phyloP scores from a whole-genome alignment of 2,329 filamentous ascomycete genomes.

The Lomentospora prolificans region DNA sequence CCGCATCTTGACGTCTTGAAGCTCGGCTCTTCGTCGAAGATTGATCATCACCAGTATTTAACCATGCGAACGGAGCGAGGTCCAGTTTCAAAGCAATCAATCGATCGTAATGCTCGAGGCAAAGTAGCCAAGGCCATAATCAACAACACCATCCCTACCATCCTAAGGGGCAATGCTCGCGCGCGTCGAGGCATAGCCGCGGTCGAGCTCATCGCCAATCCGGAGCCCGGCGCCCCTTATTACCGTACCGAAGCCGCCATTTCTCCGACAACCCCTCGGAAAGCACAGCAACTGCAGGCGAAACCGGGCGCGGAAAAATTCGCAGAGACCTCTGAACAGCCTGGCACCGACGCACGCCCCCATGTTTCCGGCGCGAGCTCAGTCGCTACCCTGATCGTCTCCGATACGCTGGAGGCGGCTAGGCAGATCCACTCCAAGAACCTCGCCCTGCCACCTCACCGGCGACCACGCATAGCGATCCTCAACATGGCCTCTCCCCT shows the following conservation, averaged over 20 bases:
- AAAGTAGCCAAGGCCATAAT: constrained; percentile 48
- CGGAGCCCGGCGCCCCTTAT: constrained; percentile 11
- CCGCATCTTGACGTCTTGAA: too few species aligned
- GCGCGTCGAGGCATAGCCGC: constrained; percentile 44
- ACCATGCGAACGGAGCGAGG: neutral
- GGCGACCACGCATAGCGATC: constrained; percentile 32
- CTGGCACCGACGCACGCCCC: neutral
- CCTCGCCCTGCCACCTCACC: constrained; percentile 1
- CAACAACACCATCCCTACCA: constrained; percentile 48
- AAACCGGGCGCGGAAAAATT: too few species aligned
- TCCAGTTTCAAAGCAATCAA: neutral
- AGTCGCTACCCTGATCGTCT: constrained; percentile 33
- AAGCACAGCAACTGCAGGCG: too few species aligned
- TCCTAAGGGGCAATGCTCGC: constrained; percentile 41
- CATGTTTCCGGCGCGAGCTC: constrained; percentile 11
- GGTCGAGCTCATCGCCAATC: constrained; percentile 36
- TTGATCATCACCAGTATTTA: neutral
- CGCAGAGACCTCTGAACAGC: neutral
- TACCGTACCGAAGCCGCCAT: too few species aligned
- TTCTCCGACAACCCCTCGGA: too few species aligned
- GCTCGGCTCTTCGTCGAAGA: too few species aligned
- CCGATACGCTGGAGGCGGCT: constrained; percentile 46
- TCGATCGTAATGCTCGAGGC: constrained; percentile 28
- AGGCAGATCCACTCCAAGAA: constrained; percentile 19
- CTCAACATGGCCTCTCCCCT: constrained; percentile 57